Conservation (phyloP, 2,329 filamentous ascomycete genomes). For the Torrubiella hemipterigena region DNA sequence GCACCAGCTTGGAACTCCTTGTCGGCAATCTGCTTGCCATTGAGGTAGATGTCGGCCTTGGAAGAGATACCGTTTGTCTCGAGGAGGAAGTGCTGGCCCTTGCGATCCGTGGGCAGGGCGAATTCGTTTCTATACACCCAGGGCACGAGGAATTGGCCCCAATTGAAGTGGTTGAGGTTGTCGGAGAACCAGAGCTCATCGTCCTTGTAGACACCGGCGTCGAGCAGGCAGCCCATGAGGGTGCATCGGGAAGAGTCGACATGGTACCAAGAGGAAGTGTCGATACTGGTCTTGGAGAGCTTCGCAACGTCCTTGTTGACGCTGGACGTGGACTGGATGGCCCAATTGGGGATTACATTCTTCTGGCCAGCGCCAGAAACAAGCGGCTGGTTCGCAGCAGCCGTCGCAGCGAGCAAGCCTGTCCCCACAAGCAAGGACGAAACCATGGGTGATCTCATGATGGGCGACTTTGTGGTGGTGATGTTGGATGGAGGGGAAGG, state of each 20-base stretch:
- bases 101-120: constrained; percentile 16
- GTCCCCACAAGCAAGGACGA: constrained; percentile 3
- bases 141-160: constrained; percentile 34
- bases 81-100: constrained; percentile 34
- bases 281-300: constrained; percentile 28
- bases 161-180: constrained; percentile 28
- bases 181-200: constrained; percentile 42
- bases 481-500: too few relatives aligned
- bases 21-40: constrained; percentile 38
- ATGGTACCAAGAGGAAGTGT: constrained; percentile 39
- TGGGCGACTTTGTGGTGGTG: too few relatives aligned
- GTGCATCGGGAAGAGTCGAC: constrained; percentile 35
- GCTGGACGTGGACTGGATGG: constrained; percentile 31
- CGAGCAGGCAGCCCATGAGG: constrained; percentile 44
- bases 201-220: constrained; percentile 38
- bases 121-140: constrained; percentile 50
- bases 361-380: constrained; percentile 15
- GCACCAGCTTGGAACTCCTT: constrained; percentile 39
- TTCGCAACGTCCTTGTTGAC: constrained; percentile 20
- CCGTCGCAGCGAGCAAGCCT: constrained; percentile 5
- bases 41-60: constrained; percentile 47
- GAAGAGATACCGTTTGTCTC: constrained; percentile 49
- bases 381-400: constrained; percentile 6
- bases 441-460: too few relatives aligned
- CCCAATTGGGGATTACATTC: constrained; percentile 30